Percentiles rank a stretch among this genome's conserved stretches.
phyloP scores from a whole-genome alignment of 2,329 filamentous ascomycete genomes.

The Cercospora brassicicola region DNA sequence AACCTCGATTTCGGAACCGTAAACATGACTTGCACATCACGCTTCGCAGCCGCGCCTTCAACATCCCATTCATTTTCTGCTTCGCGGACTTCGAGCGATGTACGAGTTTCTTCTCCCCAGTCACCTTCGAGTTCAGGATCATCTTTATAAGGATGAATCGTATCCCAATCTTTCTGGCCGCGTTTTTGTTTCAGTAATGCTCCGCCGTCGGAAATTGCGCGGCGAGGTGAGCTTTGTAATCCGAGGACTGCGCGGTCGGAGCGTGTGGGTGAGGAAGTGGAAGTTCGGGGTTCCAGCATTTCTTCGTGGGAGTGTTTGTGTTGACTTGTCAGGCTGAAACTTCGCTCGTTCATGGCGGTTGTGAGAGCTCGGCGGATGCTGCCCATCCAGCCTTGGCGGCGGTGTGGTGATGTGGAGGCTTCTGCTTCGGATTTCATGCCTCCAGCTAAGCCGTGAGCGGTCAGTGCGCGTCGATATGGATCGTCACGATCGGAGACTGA shows the following conservation, averaged over 20 bases:
- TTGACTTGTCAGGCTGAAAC: constrained; percentile 34
- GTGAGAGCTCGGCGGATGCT: constrained; percentile 37
- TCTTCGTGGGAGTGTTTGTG: constrained; percentile 12
- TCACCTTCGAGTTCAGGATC: constrained; percentile 37
- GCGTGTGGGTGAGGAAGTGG: constrained; percentile 32
- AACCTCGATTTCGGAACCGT: constrained; percentile 85
- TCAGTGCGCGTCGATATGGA: constrained; percentile 36
- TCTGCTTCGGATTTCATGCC: constrained; percentile 8
- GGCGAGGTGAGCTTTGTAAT: constrained; percentile 36
- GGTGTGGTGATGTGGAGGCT: constrained; percentile 15
- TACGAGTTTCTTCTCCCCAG: constrained; percentile 35
- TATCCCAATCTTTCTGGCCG: constrained; percentile 44
- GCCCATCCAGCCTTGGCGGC: constrained; percentile 37
- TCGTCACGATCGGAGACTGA: constrained; percentile 39
- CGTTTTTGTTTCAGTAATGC: constrained; percentile 44
- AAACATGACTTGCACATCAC: constrained; percentile 69
- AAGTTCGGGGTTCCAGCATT: constrained; percentile 22
- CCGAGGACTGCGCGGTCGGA: not conserved
- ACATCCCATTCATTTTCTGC: constrained; percentile 54
- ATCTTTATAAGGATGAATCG: constrained; percentile 33
- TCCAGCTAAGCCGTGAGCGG: constrained; percentile 22
- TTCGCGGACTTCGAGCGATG: constrained; percentile 29
- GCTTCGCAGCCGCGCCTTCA: constrained; percentile 48
- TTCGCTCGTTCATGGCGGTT: constrained; percentile 35
- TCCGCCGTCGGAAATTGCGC: constrained; percentile 48